Base-by-base conservation (phyloP, 768 basidiomycete species). In the Hemileccinum rubropunctum region DNA sequence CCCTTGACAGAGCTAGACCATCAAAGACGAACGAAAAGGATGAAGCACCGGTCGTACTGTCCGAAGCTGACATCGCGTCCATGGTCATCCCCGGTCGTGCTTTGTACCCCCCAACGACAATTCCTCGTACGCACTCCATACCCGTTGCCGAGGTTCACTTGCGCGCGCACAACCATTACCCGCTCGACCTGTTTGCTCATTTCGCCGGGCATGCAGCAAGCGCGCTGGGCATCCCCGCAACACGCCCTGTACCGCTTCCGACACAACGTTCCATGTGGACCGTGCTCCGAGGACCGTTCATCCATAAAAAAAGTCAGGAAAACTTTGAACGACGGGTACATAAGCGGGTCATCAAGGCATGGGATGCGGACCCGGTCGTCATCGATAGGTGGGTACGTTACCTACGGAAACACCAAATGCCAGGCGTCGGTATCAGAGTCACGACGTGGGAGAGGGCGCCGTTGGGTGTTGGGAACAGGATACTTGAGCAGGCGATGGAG, bases 301-400 rank as follows among this genome's bases (percentile, higher is more conserved):
- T 81, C 6, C 87, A 95, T 68, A 98, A 98, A 64, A 97, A 95
- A 70, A 74, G 80, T 15, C 94, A 98, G 69, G 94, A 98, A 74
- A 98, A 98, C 70, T 98, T 95, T 66, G 87, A 93, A 66, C 75
- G 91, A 23, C 80, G 75, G 59, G 84, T 86, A 46, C 88, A 95
- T 63, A 90, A 88, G 62, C 80, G 95, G 11, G 79, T 80, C 34
- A 82, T 98, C 71, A 95, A 93, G 69, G 89, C 93, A 0, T 98
- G 81, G 78, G 95, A 98, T 68, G 82, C 93, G 15, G 78, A 94
- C 61, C 72, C 79, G 3, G 82, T 84, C 57, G 83, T 91, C 6
- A 76, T 98, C 11, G 80, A 87, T 26, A 75, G 81, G 52, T 97
- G 88, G 91, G 70, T 91, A 46, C 71, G 77, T 56, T 98, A 95